Percentiles rank a stretch among this genome's conserved stretches.
These are phyloP conservation scores for Podospora didyma DNA, from an alignment of 495 filamentous ascomycete genomes.

Conservation along the genomic window DNA sequence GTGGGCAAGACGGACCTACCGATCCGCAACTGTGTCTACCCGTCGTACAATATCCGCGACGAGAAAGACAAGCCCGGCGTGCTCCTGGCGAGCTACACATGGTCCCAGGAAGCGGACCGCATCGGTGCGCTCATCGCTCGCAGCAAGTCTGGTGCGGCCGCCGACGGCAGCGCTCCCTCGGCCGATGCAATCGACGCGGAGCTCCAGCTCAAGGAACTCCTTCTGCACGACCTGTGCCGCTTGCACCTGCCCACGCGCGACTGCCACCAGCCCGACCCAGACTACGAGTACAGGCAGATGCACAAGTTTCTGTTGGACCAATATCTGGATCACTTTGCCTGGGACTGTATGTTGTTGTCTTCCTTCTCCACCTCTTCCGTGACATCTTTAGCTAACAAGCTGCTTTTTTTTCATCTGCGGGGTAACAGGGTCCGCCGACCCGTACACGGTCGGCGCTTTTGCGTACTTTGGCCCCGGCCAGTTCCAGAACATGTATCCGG, in stretches of 20 bases:
- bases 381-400: too few species aligned
- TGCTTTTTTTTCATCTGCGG: too few species aligned
- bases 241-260: too few species aligned
- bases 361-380: too few species aligned
- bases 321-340: constrained; percentile 18
- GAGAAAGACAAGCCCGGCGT: constrained; percentile 27
- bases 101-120: constrained; percentile 38
- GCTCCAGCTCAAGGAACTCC: constrained; percentile 5
- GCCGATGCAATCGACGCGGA: constrained; percentile 23
- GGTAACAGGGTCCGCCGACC: too few species aligned
- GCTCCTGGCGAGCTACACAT: constrained; percentile 40
- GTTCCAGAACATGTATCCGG: constrained; percentile 30
- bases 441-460: constrained; percentile 36
- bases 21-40: constrained; percentile 41
- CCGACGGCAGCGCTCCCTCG: too few species aligned
- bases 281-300: constrained; percentile 2
- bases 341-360: too few species aligned
- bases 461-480: constrained; percentile 40
- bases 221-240: constrained; percentile 10
- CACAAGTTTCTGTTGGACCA: constrained; percentile 1
- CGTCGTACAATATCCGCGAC: constrained; percentile 30
- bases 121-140: constrained; percentile 29
- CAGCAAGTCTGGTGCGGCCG: too few species aligned
- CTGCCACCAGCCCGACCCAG: constrained; percentile 12
- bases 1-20: constrained; percentile 21